These are phyloP conservation scores for Austropuccinia psidii DNA, from an alignment of 1,284 basidiomycete genomes.

Conservation along the genomic window DNA sequence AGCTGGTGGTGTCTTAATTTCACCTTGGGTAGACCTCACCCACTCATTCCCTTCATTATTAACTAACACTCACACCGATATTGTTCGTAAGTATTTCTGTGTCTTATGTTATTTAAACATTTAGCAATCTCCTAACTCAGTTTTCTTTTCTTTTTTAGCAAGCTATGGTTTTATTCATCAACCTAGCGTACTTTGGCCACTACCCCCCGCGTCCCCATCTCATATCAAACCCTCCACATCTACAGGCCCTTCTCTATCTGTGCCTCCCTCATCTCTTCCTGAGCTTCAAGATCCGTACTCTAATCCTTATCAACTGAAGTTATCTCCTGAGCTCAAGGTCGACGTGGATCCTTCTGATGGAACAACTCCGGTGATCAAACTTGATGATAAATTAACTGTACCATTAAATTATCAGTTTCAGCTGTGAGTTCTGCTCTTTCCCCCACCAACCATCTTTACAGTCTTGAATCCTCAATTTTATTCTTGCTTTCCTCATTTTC, in stretches of 20 bases:
- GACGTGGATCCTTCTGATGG: slow-evolving; percentile 9
- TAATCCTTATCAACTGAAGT: slow-evolving; percentile 7
- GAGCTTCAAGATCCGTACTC: background rate
- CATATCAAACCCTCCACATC: background rate
- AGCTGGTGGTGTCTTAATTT: slow-evolving; percentile 57
- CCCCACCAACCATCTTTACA: slow-evolving; percentile 12
- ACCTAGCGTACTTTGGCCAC: slow-evolving; percentile 83
- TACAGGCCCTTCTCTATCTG: background rate
- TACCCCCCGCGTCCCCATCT: slow-evolving; percentile 52
- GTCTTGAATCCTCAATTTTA: slow-evolving; percentile 16
- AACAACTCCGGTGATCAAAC: slow-evolving; percentile 34
- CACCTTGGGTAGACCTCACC: slow-evolving; percentile 76
- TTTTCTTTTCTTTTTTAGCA: background rate
- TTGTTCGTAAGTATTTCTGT: slow-evolving; percentile 54
- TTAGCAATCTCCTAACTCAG: too few species aligned
- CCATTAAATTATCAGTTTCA: slow-evolving; percentile 39
- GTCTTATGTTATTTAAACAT: slow-evolving; percentile 37
- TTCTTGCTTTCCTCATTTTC: slow-evolving; percentile 37
- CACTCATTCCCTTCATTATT: slow-evolving; percentile 88
- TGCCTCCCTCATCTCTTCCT: background rate
- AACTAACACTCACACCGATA: slow-evolving; percentile 68
- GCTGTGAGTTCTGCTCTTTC: slow-evolving; percentile 28
- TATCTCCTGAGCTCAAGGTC: slow-evolving; percentile 35
- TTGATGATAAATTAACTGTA: slow-evolving; percentile 39
- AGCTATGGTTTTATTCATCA: slow-evolving; percentile 52